These are phyloP conservation scores for Entoloma clypeatum DNA, from an alignment of 1,284 basidiomycete genomes.

Conservation along the genomic window DNA sequence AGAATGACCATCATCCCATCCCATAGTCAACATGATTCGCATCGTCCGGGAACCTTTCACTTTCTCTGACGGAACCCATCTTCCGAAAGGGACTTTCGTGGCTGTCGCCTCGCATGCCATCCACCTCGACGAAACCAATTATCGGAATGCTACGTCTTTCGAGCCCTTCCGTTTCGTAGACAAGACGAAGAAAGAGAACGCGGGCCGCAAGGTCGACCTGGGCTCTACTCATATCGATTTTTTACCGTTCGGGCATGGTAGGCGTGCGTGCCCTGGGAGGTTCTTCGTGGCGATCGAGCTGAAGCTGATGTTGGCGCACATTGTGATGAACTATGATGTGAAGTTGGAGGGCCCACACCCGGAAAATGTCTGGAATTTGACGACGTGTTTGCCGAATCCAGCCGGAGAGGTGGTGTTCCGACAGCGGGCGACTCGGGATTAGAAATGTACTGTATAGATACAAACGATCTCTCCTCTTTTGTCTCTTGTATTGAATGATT, in stretches of 20 bases:
- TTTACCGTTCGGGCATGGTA: constrained; percentile 23
- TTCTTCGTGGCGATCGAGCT: constrained; percentile 23
- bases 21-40: constrained; percentile 24
- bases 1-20: too few relatives aligned
- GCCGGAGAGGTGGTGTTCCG: constrained; percentile 6
- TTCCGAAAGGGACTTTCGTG: constrained; percentile 23
- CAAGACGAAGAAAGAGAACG: neutral
- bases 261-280: constrained; percentile 26
- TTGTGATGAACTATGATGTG: constrained; percentile 21
- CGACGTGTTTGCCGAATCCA: constrained; percentile 7
- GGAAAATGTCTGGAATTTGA: constrained; percentile 10
- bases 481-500: too few relatives aligned
- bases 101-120: constrained; percentile 15
- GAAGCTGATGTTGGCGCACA: constrained; percentile 23
- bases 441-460: too few relatives aligned
- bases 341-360: constrained; percentile 3
- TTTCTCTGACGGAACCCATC: constrained; percentile 25
- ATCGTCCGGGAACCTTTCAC: constrained; percentile 24
- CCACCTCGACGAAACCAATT: constrained; percentile 12
- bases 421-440: too few relatives aligned
- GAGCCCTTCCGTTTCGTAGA: constrained; percentile 17
- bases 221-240: constrained; percentile 17
- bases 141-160: constrained; percentile 13
- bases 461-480: too few relatives aligned
- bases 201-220: constrained; percentile 11